Base-by-base conservation (phyloP, 257 asterid genomes). In the Penstemon eatonii region DNA sequence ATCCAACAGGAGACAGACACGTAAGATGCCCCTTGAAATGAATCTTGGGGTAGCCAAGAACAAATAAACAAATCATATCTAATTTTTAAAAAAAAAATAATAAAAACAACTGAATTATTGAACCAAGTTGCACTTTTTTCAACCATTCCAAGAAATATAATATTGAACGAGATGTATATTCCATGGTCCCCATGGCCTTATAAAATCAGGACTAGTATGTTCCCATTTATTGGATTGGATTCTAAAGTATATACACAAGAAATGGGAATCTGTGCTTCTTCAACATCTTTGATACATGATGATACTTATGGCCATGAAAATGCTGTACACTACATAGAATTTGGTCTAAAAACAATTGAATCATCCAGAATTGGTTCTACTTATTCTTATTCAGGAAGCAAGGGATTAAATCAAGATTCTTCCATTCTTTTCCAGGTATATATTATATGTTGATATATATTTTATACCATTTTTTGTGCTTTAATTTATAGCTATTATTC, bases 401-500 rank as follows among this genome's bases (percentile, higher is more conserved):
- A 92, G 79, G 96, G 94, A 46, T 4, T 76, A 12, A 92, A 89
- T 25, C 98, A 92, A 83, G 96, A 92, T 75, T 77, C 79, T 77
- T 87, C 92, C 18, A 75, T 89, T 75, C 83, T 92, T 62, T 86
- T 66, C 52, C 87, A 89, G 96, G 96, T 89, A 55, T 39, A 33
- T 3, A 45, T 4, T 11, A 5, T 55, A 19, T 3, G 6, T 55
- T 19, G 1, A 3, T 3, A 51, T 13, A 13, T 5, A 7, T 7
- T 13, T 13, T 44, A 50, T n/a, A 8, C 4, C 15, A 9, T 8
- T 62, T 40, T 41, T 19, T 6, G 6, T 15, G 39, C 13, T 7
- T 6, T 15, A 15, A 15, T 15, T 15, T 15, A 15, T 15, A 15
- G 18, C 18, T 15, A 15, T 15, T 15, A 15, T 15, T 15, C 18